phyloP scores from a whole-genome alignment of 352 stramenopile genomes.

The Pythium folliculosum region DNA sequence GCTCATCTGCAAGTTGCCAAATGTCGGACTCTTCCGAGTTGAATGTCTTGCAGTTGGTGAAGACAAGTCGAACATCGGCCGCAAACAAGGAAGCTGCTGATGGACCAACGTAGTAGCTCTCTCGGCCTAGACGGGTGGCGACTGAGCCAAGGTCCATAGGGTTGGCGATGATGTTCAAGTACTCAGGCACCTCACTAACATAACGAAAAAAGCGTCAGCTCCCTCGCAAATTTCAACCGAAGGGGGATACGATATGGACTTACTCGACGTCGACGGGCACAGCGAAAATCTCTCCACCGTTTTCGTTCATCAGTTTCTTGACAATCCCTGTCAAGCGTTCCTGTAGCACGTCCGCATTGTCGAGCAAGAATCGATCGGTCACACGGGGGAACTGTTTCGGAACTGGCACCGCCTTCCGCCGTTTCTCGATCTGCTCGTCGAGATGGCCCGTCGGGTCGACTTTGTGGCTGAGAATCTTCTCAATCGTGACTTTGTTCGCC shows the following conservation, averaged over 20 bases:
- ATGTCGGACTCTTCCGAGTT: constrained; percentile 85
- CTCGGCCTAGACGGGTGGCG: constrained; percentile 56
- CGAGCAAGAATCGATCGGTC: constrained; percentile 81
- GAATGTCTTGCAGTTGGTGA: constrained; percentile 87
- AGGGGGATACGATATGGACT: constrained; percentile 16
- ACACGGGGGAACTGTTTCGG: constrained; percentile 67
- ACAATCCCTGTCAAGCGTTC: constrained; percentile 80
- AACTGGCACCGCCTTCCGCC: constrained; percentile 52
- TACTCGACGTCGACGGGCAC: constrained; percentile 78
- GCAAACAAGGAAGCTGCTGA: constrained; percentile 75
- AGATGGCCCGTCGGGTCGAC: constrained; percentile 79
- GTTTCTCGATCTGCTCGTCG: constrained; percentile 83
- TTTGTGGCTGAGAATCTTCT: constrained; percentile 89
- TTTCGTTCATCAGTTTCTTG: constrained; percentile 81
- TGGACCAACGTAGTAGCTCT: constrained; percentile 84
- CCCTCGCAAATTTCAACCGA: neutral
- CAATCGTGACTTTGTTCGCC: constrained; percentile 83
- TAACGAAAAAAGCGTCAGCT: neutral
- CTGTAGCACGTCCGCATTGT: constrained; percentile 66
- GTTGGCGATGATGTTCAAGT: constrained; percentile 86
- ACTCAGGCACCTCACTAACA: constrained; percentile 71
- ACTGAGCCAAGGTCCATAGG: constrained; percentile 90
- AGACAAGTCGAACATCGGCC: constrained; percentile 83
- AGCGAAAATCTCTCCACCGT: constrained; percentile 81
- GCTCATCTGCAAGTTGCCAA: constrained; percentile 64